Conservation (phyloP, 768 basidiomycete species). For the Glaciozyma antarctica region DNA sequence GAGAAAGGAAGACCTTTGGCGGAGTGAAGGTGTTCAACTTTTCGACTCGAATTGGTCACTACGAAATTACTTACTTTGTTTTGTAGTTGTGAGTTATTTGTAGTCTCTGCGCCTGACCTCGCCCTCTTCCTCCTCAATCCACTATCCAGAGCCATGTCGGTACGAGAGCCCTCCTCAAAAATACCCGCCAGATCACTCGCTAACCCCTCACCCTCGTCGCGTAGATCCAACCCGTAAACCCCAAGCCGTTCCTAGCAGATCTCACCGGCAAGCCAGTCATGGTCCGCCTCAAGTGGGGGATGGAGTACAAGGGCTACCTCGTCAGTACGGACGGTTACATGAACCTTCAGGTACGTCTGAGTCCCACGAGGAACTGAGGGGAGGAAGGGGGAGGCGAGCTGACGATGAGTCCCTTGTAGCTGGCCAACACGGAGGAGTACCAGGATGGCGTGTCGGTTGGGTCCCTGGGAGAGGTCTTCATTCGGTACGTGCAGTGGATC, state of each 20-base stretch:
- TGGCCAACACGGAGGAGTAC: constrained; percentile 98
- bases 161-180: too few species aligned
- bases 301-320: constrained; percentile 97
- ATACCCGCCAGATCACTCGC: too few species aligned
- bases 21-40: too few species aligned
- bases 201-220: too few species aligned
- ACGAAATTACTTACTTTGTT: too few species aligned
- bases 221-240: too few species aligned
- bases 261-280: constrained; percentile 94
- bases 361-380: not conserved
- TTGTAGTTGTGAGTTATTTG: too few species aligned
- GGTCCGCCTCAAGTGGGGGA: constrained; percentile 95
- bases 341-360: constrained; percentile 74
- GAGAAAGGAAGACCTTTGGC: too few species aligned
- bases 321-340: constrained; percentile 99
- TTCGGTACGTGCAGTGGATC: constrained; percentile 60
- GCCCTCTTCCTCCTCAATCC: too few species aligned
- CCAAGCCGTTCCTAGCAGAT: constrained; percentile 88
- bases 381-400: not conserved
- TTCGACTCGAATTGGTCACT: too few species aligned
- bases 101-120: too few species aligned
- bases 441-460: constrained; percentile 93
- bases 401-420: constrained; percentile 44
- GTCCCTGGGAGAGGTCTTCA: constrained; percentile 96
- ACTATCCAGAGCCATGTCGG: too few species aligned